These are phyloP conservation scores for Naganishia liquefaciens DNA, from an alignment of 1,284 basidiomycete species.

Conservation along the genomic window DNA sequence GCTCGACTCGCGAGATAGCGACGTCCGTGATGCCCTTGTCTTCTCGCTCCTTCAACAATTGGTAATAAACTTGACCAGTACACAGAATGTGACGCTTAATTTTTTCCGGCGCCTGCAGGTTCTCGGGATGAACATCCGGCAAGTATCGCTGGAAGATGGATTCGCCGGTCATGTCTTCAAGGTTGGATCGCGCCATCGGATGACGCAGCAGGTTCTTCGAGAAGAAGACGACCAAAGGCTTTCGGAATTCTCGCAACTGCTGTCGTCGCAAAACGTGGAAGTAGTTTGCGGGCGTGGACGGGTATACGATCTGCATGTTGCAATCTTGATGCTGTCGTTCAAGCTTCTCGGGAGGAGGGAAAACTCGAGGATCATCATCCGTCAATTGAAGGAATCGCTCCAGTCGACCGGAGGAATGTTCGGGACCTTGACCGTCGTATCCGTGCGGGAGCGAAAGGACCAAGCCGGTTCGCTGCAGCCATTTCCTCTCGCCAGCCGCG, in stretches of 20 bases:
- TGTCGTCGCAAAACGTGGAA: constrained; percentile 95
- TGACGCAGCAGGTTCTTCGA: constrained; percentile 94
- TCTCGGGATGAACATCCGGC: constrained; percentile 74
- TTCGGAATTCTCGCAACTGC: constrained; percentile 93
- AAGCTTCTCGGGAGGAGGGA: constrained; percentile 84
- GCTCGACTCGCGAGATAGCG: constrained; percentile 91
- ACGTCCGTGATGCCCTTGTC: constrained; percentile 86
- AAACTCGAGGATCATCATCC: constrained; percentile 92
- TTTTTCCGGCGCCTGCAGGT: constrained; percentile 76
- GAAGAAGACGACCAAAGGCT: constrained; percentile 94
- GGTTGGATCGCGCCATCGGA: constrained; percentile 80
- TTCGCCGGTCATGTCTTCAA: constrained; percentile 86
- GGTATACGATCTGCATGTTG: constrained; percentile 98
- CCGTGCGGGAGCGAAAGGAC: constrained; percentile 93
- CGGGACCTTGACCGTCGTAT: constrained; percentile 98
- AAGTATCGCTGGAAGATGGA: constrained; percentile 91
- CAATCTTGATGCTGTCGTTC: constrained; percentile 97
- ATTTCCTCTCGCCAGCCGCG: constrained; percentile 95
- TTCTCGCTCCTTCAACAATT: constrained; percentile 84
- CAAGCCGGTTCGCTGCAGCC: constrained; percentile 92
- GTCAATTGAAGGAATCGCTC: constrained; percentile 98
- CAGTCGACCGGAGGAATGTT: constrained; percentile 93
- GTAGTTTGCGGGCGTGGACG: constrained; percentile 92
- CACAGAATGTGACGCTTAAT: constrained; percentile 90
- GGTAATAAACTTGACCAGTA: constrained; percentile 89